phyloP scores from a whole-genome alignment of 2,329 filamentous ascomycete genomes.

The Alternaria panax region DNA sequence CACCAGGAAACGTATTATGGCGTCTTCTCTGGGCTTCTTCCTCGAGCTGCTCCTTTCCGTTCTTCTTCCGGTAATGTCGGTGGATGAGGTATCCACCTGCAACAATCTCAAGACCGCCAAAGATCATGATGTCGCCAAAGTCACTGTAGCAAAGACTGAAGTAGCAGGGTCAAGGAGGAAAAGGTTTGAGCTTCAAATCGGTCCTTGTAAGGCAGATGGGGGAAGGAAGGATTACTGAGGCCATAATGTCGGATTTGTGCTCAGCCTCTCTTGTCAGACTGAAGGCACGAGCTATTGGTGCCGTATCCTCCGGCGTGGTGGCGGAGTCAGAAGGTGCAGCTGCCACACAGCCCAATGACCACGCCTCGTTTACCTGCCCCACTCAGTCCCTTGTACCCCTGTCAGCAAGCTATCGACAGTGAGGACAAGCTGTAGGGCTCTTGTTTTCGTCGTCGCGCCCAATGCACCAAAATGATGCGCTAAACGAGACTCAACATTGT shows the following conservation, averaged over 20 bases:
- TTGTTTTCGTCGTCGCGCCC: background rate
- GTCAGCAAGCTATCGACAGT: background rate
- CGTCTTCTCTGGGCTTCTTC: constrained; percentile 36
- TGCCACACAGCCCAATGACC: constrained; percentile 13
- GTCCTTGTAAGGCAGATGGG: constrained; percentile 1
- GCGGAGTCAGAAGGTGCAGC: constrained; percentile 29
- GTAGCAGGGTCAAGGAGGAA: background rate
- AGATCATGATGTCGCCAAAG: constrained; percentile 42
- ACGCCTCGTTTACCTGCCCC: constrained; percentile 7
- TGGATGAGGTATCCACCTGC: constrained; percentile 47
- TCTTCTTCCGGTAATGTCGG: constrained; percentile 46
- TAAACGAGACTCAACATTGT: background rate
- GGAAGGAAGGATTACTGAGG: constrained; percentile 24
- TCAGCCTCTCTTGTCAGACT: constrained; percentile 34
- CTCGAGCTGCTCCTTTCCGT: constrained; percentile 38
- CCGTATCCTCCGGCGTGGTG: constrained; percentile 30
- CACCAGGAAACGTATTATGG: constrained; percentile 40
- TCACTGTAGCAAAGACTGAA: background rate
- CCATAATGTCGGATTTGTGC: constrained; percentile 23
- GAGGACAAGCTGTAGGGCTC: background rate
- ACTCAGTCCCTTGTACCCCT: background rate
- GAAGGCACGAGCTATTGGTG: constrained; percentile 28
- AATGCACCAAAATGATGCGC: background rate
- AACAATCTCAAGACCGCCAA: constrained; percentile 50
- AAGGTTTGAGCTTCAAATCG: background rate